Percentiles rank a stretch among this genome's conserved stretches.
phyloP scores from a whole-genome alignment of 768 basidiomycete species.

The Collybiopsis confluens region DNA sequence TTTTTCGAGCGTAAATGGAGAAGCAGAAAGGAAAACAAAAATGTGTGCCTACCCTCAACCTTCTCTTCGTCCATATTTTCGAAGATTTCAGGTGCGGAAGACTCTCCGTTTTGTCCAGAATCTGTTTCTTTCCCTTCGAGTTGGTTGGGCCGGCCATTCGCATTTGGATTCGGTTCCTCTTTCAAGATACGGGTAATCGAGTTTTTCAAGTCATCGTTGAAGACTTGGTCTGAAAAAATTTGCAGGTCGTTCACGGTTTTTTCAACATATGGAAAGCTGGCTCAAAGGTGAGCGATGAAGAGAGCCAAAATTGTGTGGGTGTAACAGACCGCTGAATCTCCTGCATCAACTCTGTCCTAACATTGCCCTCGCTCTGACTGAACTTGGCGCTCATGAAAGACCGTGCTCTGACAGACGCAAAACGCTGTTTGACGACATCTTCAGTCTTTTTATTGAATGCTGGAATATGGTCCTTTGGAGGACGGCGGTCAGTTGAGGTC shows the following conservation, averaged over 20 bases:
- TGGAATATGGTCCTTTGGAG: conserved; percentile 43
- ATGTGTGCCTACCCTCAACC: no score
- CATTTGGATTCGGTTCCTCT: conserved; percentile 21
- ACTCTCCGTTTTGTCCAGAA: background rate
- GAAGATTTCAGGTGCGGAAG: background rate
- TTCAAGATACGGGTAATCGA: conserved; percentile 43
- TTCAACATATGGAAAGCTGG: conserved; percentile 67
- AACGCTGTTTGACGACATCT: conserved; percentile 54
- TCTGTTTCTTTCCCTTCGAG: background rate
- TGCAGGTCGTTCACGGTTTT: conserved; percentile 51
- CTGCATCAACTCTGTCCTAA: conserved; percentile 50
- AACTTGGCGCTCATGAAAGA: conserved; percentile 1
- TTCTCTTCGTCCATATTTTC: conserved; percentile 15
- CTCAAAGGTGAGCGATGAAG: no score
- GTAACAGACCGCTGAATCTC: conserved; percentile 60
- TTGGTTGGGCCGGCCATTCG: no score
- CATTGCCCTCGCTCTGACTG: conserved; percentile 47
- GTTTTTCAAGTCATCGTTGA: conserved; percentile 37
- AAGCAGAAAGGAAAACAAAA: no score
- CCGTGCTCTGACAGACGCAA: background rate
- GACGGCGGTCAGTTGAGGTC: no score
- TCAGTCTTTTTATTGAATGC: conserved; percentile 55
- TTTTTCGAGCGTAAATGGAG: no score
- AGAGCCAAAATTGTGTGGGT: conserved; percentile 9
- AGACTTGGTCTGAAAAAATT: conserved; percentile 43